phyloP scores from a whole-genome alignment of 2,329 filamentous ascomycete species.

The Pestalotiopsis sp. region DNA sequence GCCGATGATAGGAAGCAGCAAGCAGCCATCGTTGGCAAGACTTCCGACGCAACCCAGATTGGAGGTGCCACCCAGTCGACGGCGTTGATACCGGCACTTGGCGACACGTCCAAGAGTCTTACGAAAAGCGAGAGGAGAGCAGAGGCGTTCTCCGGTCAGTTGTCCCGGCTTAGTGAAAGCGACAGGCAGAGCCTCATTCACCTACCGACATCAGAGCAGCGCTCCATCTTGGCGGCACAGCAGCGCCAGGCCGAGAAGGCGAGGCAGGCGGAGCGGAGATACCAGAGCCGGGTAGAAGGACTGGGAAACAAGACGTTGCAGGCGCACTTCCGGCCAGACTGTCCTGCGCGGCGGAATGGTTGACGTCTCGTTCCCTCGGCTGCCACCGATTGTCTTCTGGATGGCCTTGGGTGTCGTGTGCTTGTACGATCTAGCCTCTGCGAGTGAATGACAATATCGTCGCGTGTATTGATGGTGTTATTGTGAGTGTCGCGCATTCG shows the following conservation, averaged over 20 bases:
- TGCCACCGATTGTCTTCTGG: neutral
- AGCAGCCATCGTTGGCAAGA: neutral
- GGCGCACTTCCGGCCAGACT: constrained; percentile 21
- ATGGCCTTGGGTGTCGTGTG: neutral
- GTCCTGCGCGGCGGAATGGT: neutral
- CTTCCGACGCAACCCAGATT: neutral
- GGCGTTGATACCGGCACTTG: neutral
- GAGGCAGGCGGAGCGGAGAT: constrained; percentile 19
- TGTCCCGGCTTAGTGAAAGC: constrained; percentile 27
- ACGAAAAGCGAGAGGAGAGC: constrained; percentile 20
- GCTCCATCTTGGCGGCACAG: constrained; percentile 28
- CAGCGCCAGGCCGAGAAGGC: constrained; percentile 32
- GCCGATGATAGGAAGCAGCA: neutral
- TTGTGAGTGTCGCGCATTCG: neutral
- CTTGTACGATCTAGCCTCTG: neutral
- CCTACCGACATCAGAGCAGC: constrained; percentile 32
- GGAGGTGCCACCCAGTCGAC: neutral
- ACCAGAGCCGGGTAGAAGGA: constrained; percentile 23
- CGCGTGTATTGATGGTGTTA: neutral
- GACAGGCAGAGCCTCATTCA: constrained; percentile 32
- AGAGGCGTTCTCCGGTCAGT: constrained; percentile 22
- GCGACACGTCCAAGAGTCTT: neutral
- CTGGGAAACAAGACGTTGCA: constrained; percentile 25
- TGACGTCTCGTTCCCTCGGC: neutral
- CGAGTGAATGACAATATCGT: neutral